Evolutionary conservation across 2,329 filamentous ascomycete genomes (phyloP), one percentile per base, ranked within the genome.

Genomic region (Chaetomium sp.): DNA sequence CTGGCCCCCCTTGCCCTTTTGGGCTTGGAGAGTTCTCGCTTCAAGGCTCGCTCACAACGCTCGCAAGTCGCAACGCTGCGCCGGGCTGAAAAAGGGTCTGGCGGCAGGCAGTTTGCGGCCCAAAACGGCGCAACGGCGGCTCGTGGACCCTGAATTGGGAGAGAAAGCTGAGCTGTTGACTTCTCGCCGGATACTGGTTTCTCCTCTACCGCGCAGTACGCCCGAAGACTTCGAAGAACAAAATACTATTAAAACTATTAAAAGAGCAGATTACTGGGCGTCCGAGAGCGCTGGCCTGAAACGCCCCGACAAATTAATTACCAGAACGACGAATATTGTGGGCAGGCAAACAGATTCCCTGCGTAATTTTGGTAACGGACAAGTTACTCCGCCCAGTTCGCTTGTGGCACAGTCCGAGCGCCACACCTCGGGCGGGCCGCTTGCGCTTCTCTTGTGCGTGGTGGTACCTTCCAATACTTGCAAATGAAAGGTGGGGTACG

Each of bases 1-100:
- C 52, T 57, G 57, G 57, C 54, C 53, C 42, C 41, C 52, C 44
- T 14, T 36, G 35, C 59, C 59, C 54, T 57, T 61, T 60, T 59
- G 52, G 56, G 59, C 35, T 52, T 57, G 46, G 19, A 27, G 58
- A 38, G 50, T 40, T 40, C 38, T 56, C 54, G 49, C 56, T 56
- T 53, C 52, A n/a, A 44, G 48, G 19, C 6, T 33, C 12, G 41
- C 37, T 40, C 19, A 27, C 19, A 27, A 27, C 19, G 19, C 19
- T 27, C 19, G 19, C 19, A 27, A 27, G 19, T 27, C 19, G 19
- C 19, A 49, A 54, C 43, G 40, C n/a, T 34, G 42, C 19, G n/a
- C 43, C 35, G 43, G 36, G n/a, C 42, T 44, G 48, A 27, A 38
- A 38, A 55, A 55, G 12, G 14, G 48, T 41, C 37, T 47, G 35